phyloP scores from a whole-genome alignment of 345 rosid species.

The Pistacia vera region DNA sequence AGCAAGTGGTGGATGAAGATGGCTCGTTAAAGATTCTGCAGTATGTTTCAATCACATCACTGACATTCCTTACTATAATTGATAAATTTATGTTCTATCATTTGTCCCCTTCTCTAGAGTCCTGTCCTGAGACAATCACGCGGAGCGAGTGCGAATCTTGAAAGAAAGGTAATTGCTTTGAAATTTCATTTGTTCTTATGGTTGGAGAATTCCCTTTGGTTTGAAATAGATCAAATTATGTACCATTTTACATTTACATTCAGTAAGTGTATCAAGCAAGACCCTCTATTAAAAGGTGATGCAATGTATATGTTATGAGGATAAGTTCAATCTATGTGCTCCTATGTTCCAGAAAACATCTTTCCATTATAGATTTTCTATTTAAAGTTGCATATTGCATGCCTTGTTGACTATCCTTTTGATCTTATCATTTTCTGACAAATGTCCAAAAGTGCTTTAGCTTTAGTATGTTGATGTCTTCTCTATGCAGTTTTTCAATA shows the following conservation, averaged over 20 bases:
- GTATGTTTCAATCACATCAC: constrained; percentile 44
- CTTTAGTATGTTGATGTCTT: constrained; percentile 16
- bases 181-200: background rate
- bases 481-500: constrained; percentile 64
- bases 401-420: background rate
- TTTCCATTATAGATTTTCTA: background rate
- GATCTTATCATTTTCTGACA: background rate
- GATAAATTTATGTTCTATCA: constrained; percentile 13
- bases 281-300: background rate
- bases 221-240: background rate
- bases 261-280: too few species aligned
- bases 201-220: background rate
- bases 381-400: background rate
- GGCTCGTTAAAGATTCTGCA: constrained; percentile 87
- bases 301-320: background rate
- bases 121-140: constrained; percentile 70
- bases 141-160: constrained; percentile 64
- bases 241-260: too few species aligned
- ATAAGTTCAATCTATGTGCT: background rate
- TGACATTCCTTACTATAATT: background rate
- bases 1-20: constrained; percentile 71
- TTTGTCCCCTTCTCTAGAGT: constrained; percentile 51
- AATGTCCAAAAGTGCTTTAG: background rate
- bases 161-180: constrained; percentile 57
- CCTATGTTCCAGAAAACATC: background rate